Percentiles rank a stretch among this genome's conserved stretches.
Evolutionary conservation across 228 moss, liverwort and hornwort genomes (phyloP).

Genomic region (Sphagnum magellanicum): DNA sequence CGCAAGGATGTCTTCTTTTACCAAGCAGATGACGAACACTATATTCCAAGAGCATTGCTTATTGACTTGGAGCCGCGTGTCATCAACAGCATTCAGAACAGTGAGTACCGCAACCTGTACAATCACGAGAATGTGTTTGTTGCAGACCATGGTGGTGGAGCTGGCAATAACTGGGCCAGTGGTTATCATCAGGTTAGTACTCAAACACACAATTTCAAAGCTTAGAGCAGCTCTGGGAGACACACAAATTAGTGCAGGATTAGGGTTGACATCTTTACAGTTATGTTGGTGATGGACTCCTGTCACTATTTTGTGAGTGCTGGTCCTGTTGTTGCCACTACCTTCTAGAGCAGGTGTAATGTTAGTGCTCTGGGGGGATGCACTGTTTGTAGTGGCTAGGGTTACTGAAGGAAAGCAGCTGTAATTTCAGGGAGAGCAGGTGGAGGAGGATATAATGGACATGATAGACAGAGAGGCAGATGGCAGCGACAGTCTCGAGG

Average conservation of each 20-base stretch:
- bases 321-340: no score
- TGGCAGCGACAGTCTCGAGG: conserved; percentile 97
- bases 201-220: neutral
- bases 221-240: no score
- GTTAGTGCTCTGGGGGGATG: no score
- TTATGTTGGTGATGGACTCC: no score
- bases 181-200: conserved; percentile 88
- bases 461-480: conserved; percentile 99
- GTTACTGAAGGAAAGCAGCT: no score
- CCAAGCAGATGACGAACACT: conserved; percentile 98
- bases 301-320: no score
- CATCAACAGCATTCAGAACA: conserved; percentile 92
- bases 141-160: conserved; percentile 97
- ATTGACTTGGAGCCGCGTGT: conserved; percentile 96
- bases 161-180: conserved; percentile 99
- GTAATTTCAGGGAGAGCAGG: conserved; percentile 82
- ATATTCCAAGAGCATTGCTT: conserved; percentile 95
- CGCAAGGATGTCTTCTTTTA: conserved; percentile 99
- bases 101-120: conserved; percentile 95
- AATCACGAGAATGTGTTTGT: conserved; percentile 98
- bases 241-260: no score
- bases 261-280: no score
- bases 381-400: no score
- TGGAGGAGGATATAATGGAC: conserved; percentile 99
- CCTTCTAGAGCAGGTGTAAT: no score